Evolutionary conservation across 768 basidiomycete species (phyloP).

Genomic region (Suillus luteus): DNA sequence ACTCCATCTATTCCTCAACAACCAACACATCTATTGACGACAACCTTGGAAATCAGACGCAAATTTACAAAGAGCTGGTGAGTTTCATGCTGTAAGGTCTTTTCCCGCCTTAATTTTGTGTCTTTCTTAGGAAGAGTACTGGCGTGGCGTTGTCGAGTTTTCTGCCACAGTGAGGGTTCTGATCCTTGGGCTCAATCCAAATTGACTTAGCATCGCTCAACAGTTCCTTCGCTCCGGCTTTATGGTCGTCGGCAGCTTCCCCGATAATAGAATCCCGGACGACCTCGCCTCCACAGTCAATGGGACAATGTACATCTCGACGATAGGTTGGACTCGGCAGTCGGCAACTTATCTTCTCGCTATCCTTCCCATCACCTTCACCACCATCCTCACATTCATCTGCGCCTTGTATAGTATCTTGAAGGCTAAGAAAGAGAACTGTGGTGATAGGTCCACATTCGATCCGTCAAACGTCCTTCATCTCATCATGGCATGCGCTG

Average conservation of each 20-base stretch:
- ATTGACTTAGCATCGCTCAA: not conserved
- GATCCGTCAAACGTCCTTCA: constrained; percentile 9
- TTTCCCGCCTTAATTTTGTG: not conserved
- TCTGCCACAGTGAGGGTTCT: constrained; percentile 17
- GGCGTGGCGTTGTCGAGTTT: constrained; percentile 22
- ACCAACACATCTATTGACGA: not conserved
- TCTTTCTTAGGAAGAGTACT: constrained; percentile 16
- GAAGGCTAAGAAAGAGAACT: not conserved
- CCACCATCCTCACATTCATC: constrained; percentile 1
- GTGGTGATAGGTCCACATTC: not conserved
- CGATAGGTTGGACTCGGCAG: constrained; percentile 9
- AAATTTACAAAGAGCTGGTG: constrained; percentile 13
- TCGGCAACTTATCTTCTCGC: constrained; percentile 9
- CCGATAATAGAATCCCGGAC: not conserved
- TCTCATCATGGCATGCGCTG: constrained; percentile 13
- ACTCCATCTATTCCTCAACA: constrained; percentile 14
- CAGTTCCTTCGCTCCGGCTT: constrained; percentile 14
- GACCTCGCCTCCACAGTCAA: constrained; percentile 4
- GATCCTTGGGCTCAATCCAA: not conserved
- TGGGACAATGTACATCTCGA: constrained; percentile 8
- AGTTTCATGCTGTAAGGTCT: not conserved
- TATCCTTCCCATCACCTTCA: constrained; percentile 6
- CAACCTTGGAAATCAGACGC: not conserved
- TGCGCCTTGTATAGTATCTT: constrained; percentile 4
- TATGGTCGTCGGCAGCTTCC: constrained; percentile 6